Evolutionary conservation across 164 flowering plant genomes (phyloP), one percentile per base, ranked within the genome.

Genomic region (Berberis vulgaris): DNA sequence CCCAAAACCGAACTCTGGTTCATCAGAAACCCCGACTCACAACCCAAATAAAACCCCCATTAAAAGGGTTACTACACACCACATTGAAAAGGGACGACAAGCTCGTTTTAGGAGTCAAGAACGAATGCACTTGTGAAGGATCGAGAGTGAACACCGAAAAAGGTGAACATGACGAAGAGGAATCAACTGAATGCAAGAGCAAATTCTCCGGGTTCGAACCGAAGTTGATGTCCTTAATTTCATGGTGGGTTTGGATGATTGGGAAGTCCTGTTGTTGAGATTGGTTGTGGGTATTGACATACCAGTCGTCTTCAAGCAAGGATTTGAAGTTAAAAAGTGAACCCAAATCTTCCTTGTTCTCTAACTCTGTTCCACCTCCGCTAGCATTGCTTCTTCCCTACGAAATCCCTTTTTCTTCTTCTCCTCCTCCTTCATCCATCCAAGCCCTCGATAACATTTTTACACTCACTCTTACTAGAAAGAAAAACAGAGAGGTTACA

Each of bases 61-160:
- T 84, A 56, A 82, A 73, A 61, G 80, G 82, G 77, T 77, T 78
- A 67, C 63, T 76, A 39, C 79, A 67, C 38, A 82, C 72, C 4
- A 72, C 70, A 49, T 72, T 77, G 45, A 80, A 65, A 58, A 83
- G 76, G 1, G 85, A 78, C 60, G 86, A 72, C 41, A 83, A 67
- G 58, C 73, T 61, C 43, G 82, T 73, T 64, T 82, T 84, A 2
- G 77, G 79, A 2, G 76, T 82, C 67, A 82, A 55, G 57, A 74
- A 78, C 57, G 73, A 75, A 10, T 76, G 80, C 41, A 78, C 67
- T 70, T 81, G 85, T 46, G 82, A 80, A 1, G 81, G 83, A 76
- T 85, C 85, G 38, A 87, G 74, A 62, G 70, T 79, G 76, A 87
- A 83, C 85, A 26, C 26, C 26, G 26, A 26, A 26, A 26, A 26